phyloP scores from a whole-genome alignment of 1,284 basidiomycete species.

The Microbotryum scabiosae region DNA sequence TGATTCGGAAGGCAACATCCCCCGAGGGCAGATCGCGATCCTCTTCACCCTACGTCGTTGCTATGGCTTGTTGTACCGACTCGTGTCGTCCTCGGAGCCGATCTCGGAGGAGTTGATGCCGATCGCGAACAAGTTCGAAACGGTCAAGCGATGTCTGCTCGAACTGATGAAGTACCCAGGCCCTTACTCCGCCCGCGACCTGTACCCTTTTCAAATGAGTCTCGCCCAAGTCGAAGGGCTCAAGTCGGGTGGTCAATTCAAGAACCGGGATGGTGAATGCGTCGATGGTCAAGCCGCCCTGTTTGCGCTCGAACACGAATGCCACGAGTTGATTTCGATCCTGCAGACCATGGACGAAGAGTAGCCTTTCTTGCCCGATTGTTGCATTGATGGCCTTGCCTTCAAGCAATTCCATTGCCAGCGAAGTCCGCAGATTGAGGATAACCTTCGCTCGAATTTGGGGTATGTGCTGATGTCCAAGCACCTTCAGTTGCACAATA shows the following conservation, averaged over 20 bases:
- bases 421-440: no score
- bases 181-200: conserved; percentile 85
- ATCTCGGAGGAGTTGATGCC: conserved; percentile 51
- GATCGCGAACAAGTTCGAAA: conserved; percentile 39
- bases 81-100: conserved; percentile 94
- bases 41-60: conserved; percentile 88
- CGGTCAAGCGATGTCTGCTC: conserved; percentile 44
- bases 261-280: conserved; percentile 55
- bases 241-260: conserved; percentile 86
- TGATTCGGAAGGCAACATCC: conserved; percentile 83
- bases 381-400: no score
- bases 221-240: conserved; percentile 74
- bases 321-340: no score
- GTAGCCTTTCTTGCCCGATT: no score
- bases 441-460: no score
- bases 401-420: no score
- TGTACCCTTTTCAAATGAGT: conserved; percentile 59
- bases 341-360: no score
- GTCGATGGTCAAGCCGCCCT: no score
- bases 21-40: conserved; percentile 81
- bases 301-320: no score
- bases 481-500: no score
- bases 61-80: conserved; percentile 88
- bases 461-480: no score
- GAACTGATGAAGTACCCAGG: conserved; percentile 97